Evolutionary conservation across 1,284 basidiomycete genomes (phyloP), one percentile per base, ranked within the genome.

Genomic region (Omphalotus olearius): DNA sequence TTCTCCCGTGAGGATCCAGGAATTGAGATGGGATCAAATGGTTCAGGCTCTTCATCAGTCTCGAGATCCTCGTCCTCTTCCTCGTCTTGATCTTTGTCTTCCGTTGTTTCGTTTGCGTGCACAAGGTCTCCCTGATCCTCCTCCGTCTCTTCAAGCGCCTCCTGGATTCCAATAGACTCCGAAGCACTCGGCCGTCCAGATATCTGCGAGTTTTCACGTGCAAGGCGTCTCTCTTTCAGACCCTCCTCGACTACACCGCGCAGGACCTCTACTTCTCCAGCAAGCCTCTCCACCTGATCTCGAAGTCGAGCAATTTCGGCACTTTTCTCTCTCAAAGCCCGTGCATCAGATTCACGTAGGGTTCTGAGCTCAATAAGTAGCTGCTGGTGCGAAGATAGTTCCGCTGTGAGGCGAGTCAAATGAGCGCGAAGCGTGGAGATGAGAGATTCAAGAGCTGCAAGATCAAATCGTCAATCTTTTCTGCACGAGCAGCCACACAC

Each of bases 161-260:
- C 48, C 11, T 39, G 49, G 17, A 43, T 39, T 10, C 30, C 47
- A 39, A 30, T 42, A n/a, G 49, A 50, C 38, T 52, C 46, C 25
- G 41, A 38, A 16, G 30, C 30, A 43, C 18, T 35, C 2, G 30
- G 30, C 7, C 2, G 9, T 10, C 30, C 13, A 36, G 41, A 36
- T 7, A 30, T 37, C 14, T 45, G 52, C 16, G 55, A 55, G 25
- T 52, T 53, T 45, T 71, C 69, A 40, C 68, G 63, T 5, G 60
- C 59, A 6, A 66, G 59, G n/a, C 84, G 72, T 20, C 89, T 70
- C 58, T 90, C 88, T 49, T 82, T 78, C 41, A 94, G 71, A 0
- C 90, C 90, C 54, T 91, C 85, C 62, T 93, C 90, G 0, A 93
- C 88, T 0, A 93, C 85, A 0, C 82, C 84, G 16, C 85, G 76